Conservation (phyloP, 495 filamentous ascomycete genomes). For the Penicillium nucicola region DNA sequence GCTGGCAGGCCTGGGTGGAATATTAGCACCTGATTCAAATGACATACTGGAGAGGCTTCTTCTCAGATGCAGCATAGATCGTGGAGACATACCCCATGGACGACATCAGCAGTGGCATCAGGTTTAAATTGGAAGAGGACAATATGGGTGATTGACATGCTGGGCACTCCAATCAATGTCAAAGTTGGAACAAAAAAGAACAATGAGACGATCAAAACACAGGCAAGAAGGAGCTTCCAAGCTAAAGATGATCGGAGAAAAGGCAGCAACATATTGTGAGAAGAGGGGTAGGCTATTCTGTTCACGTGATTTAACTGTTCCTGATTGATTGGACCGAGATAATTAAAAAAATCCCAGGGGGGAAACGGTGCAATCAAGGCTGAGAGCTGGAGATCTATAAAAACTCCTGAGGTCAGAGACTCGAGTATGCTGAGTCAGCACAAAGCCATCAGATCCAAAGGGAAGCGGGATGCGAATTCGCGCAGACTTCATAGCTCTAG, state of each 20-base stretch:
- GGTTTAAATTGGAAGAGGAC: constrained; percentile 62
- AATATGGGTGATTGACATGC: constrained; percentile 55
- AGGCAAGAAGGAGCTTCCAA: no score
- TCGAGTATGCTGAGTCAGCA: constrained; percentile 1
- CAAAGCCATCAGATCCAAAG: background rate
- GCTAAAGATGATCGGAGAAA: no score
- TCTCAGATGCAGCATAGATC: background rate
- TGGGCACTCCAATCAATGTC: background rate
- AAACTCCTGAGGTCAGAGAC: no score
- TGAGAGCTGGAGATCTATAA: background rate
- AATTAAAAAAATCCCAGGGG: no score
- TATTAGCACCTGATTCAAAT: background rate
- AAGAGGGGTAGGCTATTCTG: no score
- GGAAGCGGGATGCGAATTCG: background rate
- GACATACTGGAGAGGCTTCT: background rate
- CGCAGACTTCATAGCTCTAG: background rate
- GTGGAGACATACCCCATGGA: constrained; percentile 45
- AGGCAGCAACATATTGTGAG: no score
- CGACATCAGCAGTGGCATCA: constrained; percentile 29
- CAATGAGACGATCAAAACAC: no score
- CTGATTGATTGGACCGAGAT: no score
- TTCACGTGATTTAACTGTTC: no score
- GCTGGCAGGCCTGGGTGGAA: constrained; percentile 21
- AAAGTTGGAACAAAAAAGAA: no score
- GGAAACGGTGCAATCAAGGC: no score